Percentiles rank a stretch among this genome's conserved stretches.
phyloP scores from a whole-genome alignment of 352 stramenopile species.

The Aphanomyces astaci region DNA sequence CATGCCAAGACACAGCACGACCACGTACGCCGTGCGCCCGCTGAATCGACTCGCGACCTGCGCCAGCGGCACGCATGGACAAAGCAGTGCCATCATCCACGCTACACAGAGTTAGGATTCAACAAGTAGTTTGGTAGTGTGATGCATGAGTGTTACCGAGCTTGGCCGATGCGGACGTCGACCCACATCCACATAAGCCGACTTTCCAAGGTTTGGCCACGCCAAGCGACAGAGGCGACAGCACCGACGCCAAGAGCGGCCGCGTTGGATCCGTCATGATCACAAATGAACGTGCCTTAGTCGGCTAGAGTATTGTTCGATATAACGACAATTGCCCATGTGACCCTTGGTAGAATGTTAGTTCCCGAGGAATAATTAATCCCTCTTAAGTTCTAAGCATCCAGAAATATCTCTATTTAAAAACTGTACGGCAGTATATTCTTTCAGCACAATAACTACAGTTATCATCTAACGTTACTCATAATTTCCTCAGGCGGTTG shows the following conservation, averaged over 20 bases:
- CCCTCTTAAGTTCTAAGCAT: too few species aligned
- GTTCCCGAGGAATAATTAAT: too few species aligned
- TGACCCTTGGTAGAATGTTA: too few species aligned
- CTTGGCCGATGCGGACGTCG: not conserved
- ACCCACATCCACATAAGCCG: not conserved
- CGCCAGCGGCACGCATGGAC: conserved; percentile 45
- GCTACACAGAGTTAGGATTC: not conserved
- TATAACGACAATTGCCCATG: too few species aligned
- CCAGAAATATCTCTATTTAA: too few species aligned
- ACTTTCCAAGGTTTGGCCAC: not conserved
- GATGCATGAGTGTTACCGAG: not conserved
- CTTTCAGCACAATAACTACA: too few species aligned
- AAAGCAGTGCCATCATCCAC: conserved; percentile 38
- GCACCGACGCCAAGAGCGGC: not conserved
- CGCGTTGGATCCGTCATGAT: too few species aligned
- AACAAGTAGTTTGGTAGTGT: conserved; percentile 28
- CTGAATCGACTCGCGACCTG: conserved; percentile 45
- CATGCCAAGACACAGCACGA: not conserved
- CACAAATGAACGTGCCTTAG: too few species aligned
- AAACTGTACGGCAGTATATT: too few species aligned
- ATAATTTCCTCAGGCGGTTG: too few species aligned
- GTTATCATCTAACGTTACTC: too few species aligned
- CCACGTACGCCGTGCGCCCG: conserved; percentile 18
- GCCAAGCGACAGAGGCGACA: not conserved
- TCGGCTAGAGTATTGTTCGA: too few species aligned